These are phyloP conservation scores for Lachancea lanzarotensis DNA, from an alignment of 805 yeast species.

Conservation along the genomic window DNA sequence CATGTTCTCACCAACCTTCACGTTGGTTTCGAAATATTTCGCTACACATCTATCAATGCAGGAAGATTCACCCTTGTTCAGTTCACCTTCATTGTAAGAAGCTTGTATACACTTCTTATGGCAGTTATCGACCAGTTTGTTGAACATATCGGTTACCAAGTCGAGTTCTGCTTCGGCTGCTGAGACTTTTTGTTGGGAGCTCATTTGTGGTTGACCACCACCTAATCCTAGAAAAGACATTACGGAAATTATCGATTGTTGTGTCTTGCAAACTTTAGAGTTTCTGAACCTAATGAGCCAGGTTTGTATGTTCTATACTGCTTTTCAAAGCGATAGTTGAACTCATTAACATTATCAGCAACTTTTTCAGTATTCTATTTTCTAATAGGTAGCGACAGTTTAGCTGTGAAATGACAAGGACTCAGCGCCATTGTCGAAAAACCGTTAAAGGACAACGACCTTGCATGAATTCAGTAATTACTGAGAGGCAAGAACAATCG, in stretches of 20 bases:
- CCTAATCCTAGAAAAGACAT: constrained; percentile 48
- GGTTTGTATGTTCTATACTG: too few relatives aligned
- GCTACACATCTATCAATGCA: constrained; percentile 95
- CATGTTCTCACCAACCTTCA: constrained; percentile 83
- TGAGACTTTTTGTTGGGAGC: constrained; percentile 67
- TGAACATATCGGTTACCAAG: constrained; percentile 97
- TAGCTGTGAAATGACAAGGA: not conserved
- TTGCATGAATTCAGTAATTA: too few relatives aligned
- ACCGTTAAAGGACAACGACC: too few relatives aligned
- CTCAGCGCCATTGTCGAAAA: not conserved
- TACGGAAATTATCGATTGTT: not conserved
- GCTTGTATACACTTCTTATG: constrained; percentile 75
- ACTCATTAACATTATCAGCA: not conserved
- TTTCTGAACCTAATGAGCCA: too few relatives aligned
- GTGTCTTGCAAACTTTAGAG: not conserved
- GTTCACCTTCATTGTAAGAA: constrained; percentile 62
- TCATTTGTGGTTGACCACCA: constrained; percentile 61
- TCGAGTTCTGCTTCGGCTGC: constrained; percentile 98
- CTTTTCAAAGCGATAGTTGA: not conserved
- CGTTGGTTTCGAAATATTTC: constrained; percentile 90
- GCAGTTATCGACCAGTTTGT: constrained; percentile 82
- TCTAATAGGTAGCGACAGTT: not conserved
- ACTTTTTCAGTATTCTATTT: not conserved
- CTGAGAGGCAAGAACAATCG: too few relatives aligned
- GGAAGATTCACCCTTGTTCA: constrained; percentile 71